Evolutionary conservation across 192 early-diverging fungal species (phyloP).

Genomic region (Lobosporangium transversale): DNA sequence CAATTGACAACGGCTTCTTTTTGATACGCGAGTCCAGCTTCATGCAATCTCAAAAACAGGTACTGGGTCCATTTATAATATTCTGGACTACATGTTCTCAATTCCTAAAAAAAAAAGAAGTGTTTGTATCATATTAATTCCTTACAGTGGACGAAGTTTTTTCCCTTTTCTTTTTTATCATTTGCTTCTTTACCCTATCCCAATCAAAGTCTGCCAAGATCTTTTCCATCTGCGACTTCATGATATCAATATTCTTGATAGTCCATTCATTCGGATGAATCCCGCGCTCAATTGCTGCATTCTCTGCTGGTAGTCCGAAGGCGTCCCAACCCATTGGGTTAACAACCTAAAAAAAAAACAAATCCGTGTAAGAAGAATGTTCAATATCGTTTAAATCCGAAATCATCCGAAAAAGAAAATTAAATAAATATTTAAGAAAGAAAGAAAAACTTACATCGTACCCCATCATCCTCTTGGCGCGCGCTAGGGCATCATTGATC

Average conservation of each 20-base stretch:
- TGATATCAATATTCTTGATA: slow-evolving; percentile 76
- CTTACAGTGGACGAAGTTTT: too few relatives aligned
- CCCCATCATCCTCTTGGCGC: slow-evolving; percentile 81
- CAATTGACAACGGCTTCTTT: slow-evolving; percentile 94
- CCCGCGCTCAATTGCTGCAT: slow-evolving; percentile 89
- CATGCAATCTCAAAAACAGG: slow-evolving; percentile 82
- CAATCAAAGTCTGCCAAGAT: slow-evolving; percentile 92
- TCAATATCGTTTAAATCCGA: too few relatives aligned
- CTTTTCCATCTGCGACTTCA: slow-evolving; percentile 82
- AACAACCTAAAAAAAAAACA: slow-evolving; percentile 61
- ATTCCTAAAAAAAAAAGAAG: slow-evolving; percentile 60
- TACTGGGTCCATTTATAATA: slow-evolving; percentile 98
- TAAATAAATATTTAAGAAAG: too few relatives aligned
- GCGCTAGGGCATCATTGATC: slow-evolving; percentile 85
- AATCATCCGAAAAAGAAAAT: too few relatives aligned
- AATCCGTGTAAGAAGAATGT: too few relatives aligned
- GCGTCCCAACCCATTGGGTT: slow-evolving; percentile 98
- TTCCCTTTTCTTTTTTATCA: not conserved
- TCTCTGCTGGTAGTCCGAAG: slow-evolving; percentile 98
- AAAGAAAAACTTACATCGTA: slow-evolving; percentile 60
- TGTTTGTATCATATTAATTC: not conserved
- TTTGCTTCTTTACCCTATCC: slow-evolving; percentile 66
- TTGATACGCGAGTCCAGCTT: slow-evolving; percentile 84
- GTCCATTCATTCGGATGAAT: slow-evolving; percentile 89
- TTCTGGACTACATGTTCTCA: slow-evolving; percentile 84